Base-by-base conservation (phyloP, 2,329 filamentous ascomycete species). In the Aspergillus fumigatus region DNA sequence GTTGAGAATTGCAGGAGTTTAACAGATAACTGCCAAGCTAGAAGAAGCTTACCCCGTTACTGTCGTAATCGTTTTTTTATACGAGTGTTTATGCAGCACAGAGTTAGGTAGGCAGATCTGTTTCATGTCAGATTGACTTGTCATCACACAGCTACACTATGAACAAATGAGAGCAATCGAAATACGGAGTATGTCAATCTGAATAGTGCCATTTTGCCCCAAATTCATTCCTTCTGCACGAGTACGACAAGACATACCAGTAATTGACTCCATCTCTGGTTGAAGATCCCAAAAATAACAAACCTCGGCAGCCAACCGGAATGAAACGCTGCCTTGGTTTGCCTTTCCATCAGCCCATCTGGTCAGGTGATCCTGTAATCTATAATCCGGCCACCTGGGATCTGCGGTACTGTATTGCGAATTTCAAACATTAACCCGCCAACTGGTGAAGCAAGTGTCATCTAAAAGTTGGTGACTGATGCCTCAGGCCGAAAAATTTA, bases 291-390 rank as follows among this genome's bases (percentile, higher is more conserved):
- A 21, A 19, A 19, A 63, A 62, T 62, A 63, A 60, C 59, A 58
- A 59, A 49, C 23, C 26, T 41, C 32, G 47, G 50, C 47, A 57
- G 57, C 60, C 61, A 63, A 63, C 59, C 59, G 56, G 62, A 61
- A 55, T 43, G 26, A 47, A 26, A 48, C 54, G 54, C 51, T 57
- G 21, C 10, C 11, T 38, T 43, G 23, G 11, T 35, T 2, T 17
- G 32, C 21, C 5, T 3, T 45, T 21, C 21, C 41, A 23, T 45
- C 41, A 23, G 19, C 19, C 41, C 41, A 45, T 45, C 8, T 43
- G 40, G 40, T 8, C 17, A 26, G 25, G 17, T 43, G 19, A 21
- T 32, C 2, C 10, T 32, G 29, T 32, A 32, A 14, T 32, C 29
- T 32, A 11, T 32, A 32, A 14, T 32, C 27, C 27, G 27, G 9